Evolutionary conservation across 225 moss, liverwort and hornwort species (phyloP).

Genomic region (Lunularia cruciata): DNA sequence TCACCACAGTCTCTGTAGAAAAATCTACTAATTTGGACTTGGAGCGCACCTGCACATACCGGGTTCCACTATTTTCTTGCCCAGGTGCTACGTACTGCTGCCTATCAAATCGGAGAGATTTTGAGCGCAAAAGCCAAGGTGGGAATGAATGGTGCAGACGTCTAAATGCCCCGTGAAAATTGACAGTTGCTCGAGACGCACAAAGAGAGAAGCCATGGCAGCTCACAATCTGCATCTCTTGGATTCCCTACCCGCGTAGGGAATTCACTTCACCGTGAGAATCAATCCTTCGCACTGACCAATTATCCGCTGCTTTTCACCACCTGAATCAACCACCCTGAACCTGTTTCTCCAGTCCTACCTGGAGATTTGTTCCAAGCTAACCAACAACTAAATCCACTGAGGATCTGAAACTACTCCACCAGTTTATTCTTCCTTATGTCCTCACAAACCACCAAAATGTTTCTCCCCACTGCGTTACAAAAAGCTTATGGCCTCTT

Average conservation of each 20-base stretch:
- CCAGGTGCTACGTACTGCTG: background rate
- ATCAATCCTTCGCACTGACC: background rate
- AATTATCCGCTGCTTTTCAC: too few species aligned
- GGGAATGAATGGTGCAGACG: conserved; percentile 10
- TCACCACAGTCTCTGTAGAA: conserved; percentile 25
- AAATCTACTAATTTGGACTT: conserved; percentile 22
- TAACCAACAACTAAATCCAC: too few species aligned
- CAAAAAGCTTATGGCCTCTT: too few species aligned
- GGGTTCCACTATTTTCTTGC: conserved; percentile 7
- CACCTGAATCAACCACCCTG: too few species aligned
- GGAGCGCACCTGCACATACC: conserved; percentile 21
- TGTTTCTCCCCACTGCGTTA: too few species aligned
- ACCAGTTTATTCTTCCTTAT: too few species aligned
- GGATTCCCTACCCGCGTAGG: background rate
- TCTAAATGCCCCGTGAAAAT: conserved; percentile 21
- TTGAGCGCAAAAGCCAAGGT: background rate
- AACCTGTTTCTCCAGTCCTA: too few species aligned
- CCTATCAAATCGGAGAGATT: background rate
- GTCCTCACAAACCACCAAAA: too few species aligned
- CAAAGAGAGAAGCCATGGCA: conserved; percentile 42
- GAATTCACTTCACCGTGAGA: background rate
- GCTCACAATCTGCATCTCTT: conserved; percentile 49
- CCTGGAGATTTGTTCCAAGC: too few species aligned
- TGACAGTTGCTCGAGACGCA: conserved; percentile 27
- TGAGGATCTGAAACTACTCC: too few species aligned